phyloP scores from a whole-genome alignment of 805 yeast species.

The Wickerhamomyces bisporus region DNA sequence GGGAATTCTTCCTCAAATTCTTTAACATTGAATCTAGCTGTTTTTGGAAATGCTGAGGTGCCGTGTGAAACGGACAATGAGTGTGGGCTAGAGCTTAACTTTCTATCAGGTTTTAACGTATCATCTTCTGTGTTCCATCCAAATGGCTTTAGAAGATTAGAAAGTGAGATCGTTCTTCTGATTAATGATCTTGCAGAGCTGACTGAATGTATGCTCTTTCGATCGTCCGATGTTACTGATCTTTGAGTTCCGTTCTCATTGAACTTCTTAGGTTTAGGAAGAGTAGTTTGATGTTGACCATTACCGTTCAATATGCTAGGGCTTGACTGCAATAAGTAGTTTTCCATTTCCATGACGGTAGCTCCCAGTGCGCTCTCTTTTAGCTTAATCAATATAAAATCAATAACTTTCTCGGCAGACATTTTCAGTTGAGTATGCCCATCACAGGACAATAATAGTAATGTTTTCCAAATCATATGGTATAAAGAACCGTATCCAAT shows the following conservation, averaged over 20 bases:
- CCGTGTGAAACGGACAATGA: slow-evolving; percentile 28
- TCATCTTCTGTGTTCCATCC: slow-evolving; percentile 21
- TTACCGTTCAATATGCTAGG: slow-evolving; percentile 9
- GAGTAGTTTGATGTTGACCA: slow-evolving; percentile 29
- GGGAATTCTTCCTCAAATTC: slow-evolving; percentile 19
- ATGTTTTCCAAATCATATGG: slow-evolving; percentile 81
- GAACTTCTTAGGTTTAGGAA: slow-evolving; percentile 29
- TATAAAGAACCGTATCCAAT: slow-evolving; percentile 87
- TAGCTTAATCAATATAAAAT: slow-evolving; percentile 59
- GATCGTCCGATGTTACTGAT: slow-evolving; percentile 14
- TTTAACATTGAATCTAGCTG: slow-evolving; percentile 44
- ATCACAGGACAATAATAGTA: slow-evolving; percentile 77
- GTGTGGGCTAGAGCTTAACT: slow-evolving; percentile 2
- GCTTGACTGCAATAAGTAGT: slow-evolving; percentile 48
- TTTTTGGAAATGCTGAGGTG: slow-evolving; percentile 46
- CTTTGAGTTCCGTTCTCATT: slow-evolving; percentile 28
- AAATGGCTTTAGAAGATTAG: slow-evolving; percentile 25
- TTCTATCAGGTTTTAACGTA: slow-evolving; percentile 11
- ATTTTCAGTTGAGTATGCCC: slow-evolving; percentile 78
- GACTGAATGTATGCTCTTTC: slow-evolving; percentile 1
- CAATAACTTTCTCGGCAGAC: slow-evolving; percentile 70
- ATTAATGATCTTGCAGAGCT: slow-evolving; percentile 13
- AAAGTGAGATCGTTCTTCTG: slow-evolving; percentile 24
- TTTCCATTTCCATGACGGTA: slow-evolving; percentile 62
- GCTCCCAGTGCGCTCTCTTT: slow-evolving; percentile 53